Conservation (phyloP, 2,329 filamentous ascomycete species). For the Ceratocystis alfenasii region DNA sequence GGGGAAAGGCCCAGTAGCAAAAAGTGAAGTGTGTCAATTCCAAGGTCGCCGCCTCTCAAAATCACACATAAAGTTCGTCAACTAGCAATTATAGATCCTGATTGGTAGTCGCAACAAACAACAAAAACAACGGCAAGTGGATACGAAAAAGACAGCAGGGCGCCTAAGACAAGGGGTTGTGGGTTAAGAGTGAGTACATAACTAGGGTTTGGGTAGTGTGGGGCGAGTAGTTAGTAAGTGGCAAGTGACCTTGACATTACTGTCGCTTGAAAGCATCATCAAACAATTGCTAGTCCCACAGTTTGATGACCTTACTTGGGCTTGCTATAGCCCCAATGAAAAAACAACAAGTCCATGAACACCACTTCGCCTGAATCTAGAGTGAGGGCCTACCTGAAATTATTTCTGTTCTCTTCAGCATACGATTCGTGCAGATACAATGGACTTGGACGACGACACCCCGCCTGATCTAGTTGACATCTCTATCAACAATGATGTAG, state of each 20-base stretch:
- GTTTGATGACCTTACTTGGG: no score
- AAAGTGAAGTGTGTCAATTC: not conserved
- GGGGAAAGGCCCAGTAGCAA: not conserved
- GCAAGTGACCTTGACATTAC: not conserved
- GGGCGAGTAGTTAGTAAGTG: not conserved
- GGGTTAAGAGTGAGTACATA: not conserved
- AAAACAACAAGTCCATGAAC: no score
- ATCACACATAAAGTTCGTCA: conserved; percentile 1
- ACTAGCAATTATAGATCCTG: not conserved
- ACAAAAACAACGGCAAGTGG: conserved; percentile 1
- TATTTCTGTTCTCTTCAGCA: no score
- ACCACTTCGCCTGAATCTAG: no score
- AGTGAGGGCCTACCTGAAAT: no score
- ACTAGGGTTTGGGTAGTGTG: not conserved
- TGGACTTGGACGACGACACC: conserved; percentile 55
- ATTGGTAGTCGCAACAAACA: conserved; percentile 8
- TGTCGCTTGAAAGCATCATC: no score
- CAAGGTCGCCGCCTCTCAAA: not conserved
- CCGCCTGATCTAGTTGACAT: conserved; percentile 51
- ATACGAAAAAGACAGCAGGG: conserved; percentile 12
- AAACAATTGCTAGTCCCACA: no score
- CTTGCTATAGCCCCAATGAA: no score
- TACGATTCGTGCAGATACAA: conserved; percentile 27
- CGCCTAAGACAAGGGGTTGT: not conserved
- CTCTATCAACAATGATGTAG: conserved; percentile 31